Evolutionary conservation across 352 stramenopile species (phyloP).

Genomic region (Phytopythium mirpurense): DNA sequence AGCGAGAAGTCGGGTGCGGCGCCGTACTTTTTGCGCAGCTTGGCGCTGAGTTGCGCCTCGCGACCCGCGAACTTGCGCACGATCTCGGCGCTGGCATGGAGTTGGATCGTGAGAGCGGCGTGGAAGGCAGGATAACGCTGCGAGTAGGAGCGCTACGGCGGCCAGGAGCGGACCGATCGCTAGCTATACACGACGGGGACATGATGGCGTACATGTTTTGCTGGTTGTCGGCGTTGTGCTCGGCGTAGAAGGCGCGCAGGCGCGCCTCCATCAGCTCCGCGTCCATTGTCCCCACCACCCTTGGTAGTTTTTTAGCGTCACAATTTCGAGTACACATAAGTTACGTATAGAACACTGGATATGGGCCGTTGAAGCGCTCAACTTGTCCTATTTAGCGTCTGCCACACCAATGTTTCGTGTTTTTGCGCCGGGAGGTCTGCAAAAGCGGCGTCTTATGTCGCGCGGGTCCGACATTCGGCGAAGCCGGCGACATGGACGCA

Average conservation of each 20-base stretch:
- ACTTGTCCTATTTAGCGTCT: too few species aligned
- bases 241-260: constrained; percentile 67
- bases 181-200: not conserved
- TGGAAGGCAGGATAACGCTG: not conserved
- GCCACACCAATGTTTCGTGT: not conserved
- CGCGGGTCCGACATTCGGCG: not conserved
- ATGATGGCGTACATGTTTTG: constrained; percentile 65
- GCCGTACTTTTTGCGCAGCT: constrained; percentile 79
- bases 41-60: constrained; percentile 55
- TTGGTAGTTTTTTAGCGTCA: too few species aligned
- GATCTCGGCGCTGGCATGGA: constrained; percentile 48
- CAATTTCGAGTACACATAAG: too few species aligned
- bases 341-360: too few species aligned
- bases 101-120: not conserved
- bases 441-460: too few species aligned
- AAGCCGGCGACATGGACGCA: not conserved
- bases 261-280: constrained; percentile 32
- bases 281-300: constrained; percentile 12
- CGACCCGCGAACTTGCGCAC: constrained; percentile 59
- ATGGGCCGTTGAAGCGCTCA: too few species aligned
- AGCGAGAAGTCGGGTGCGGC: constrained; percentile 31
- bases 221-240: constrained; percentile 68
- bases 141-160: not conserved
- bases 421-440: not conserved
- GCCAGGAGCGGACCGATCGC: not conserved